Conservation (phyloP, 768 basidiomycete genomes). For the Stropharia rugosoannulata region DNA sequence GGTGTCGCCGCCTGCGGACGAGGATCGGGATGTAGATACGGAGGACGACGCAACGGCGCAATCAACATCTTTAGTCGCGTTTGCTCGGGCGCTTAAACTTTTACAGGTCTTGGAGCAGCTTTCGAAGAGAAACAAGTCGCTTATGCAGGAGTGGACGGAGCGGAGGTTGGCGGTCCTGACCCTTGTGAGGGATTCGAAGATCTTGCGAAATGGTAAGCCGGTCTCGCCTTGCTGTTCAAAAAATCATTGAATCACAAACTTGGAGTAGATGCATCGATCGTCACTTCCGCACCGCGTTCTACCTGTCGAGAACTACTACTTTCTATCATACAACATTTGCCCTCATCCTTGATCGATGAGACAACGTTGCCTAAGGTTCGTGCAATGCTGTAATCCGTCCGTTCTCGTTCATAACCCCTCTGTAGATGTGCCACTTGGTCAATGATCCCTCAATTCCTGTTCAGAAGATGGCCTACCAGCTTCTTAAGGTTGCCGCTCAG, state of each 20-base stretch:
- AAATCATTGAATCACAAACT: neutral
- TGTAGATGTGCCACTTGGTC: constrained; percentile 80
- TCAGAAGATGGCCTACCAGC: constrained; percentile 75
- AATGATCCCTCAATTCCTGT: constrained; percentile 60
- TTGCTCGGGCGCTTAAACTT: constrained; percentile 72
- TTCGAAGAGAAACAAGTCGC: constrained; percentile 64
- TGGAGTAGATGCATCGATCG: neutral
- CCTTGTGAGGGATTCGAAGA: constrained; percentile 60
- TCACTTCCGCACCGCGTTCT: constrained; percentile 48
- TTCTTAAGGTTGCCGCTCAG: constrained; percentile 67
- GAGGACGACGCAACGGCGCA: constrained; percentile 43
- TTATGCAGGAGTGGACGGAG: constrained; percentile 69
- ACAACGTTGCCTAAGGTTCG: constrained; percentile 63
- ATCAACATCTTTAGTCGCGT: constrained; percentile 47
- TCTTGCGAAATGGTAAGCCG: constrained; percentile 49
- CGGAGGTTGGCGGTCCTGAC: constrained; percentile 51
- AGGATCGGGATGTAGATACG: neutral
- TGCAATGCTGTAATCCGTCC: neutral
- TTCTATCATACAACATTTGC: constrained; percentile 65
- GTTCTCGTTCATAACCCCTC: neutral
- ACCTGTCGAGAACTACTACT: constrained; percentile 69
- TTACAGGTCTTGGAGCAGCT: constrained; percentile 71
- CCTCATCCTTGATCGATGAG: constrained; percentile 58
- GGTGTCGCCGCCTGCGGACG: constrained; percentile 8
- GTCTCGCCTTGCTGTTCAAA: neutral